Conservation (phyloP, 2,329 filamentous ascomycete genomes). For the Zymoseptoria brevis region DNA sequence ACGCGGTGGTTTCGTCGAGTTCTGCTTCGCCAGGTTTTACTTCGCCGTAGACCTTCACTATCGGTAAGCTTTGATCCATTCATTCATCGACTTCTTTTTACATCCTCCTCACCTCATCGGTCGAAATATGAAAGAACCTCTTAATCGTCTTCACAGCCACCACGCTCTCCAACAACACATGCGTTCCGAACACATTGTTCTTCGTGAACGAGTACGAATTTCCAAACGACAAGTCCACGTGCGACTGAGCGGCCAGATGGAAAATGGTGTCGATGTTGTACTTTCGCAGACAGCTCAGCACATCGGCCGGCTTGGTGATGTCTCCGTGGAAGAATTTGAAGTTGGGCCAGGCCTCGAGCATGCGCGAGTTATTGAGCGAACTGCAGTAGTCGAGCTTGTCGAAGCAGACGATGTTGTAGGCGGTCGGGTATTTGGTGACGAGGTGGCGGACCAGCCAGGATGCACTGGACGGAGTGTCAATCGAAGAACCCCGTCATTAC, state of each 20-base stretch:
- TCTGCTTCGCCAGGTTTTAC: slow-evolving; percentile 65
- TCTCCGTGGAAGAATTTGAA: slow-evolving; percentile 76
- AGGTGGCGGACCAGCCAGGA: slow-evolving; percentile 79
- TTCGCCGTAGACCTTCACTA: slow-evolving; percentile 66
- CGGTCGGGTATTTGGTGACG: slow-evolving; percentile 60
- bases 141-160: slow-evolving; percentile 58
- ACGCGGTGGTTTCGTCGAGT: slow-evolving; percentile 62
- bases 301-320: slow-evolving; percentile 62
- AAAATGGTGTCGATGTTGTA: slow-evolving; percentile 71
- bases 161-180: slow-evolving; percentile 69
- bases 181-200: slow-evolving; percentile 78
- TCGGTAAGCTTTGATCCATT: slow-evolving; percentile 5
- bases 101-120: slow-evolving; percentile 47
- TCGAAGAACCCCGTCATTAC: too few relatives aligned
- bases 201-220: slow-evolving; percentile 76
- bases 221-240: slow-evolving; percentile 74
- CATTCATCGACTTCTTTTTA: background rate
- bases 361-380: slow-evolving; percentile 68
- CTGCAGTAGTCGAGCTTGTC: slow-evolving; percentile 81
- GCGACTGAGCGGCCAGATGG: slow-evolving; percentile 79
- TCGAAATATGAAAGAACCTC: slow-evolving; percentile 74
- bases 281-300: slow-evolving; percentile 61
- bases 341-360: slow-evolving; percentile 59
- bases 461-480: slow-evolving; percentile 46
- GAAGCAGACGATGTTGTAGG: slow-evolving; percentile 74